phyloP scores from a whole-genome alignment of 192 early-diverging fungal genomes.

The Entomortierella parvispora region DNA sequence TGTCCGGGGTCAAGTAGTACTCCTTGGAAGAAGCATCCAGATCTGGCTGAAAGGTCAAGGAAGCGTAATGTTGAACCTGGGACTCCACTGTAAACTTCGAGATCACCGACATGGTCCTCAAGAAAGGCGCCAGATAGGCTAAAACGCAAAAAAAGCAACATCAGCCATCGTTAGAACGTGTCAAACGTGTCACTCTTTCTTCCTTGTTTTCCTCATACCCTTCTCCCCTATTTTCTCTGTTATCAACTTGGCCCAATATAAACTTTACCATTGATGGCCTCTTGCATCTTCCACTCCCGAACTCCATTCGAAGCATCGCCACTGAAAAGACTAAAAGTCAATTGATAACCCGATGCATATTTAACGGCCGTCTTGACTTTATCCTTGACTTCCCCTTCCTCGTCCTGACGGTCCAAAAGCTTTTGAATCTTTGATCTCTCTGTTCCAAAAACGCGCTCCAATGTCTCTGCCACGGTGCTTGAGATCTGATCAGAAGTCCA shows the following conservation, averaged over 20 bases:
- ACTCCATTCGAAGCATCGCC: constrained; percentile 75
- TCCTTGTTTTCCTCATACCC: not conserved
- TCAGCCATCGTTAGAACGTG: not conserved
- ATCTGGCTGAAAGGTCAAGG: constrained; percentile 75
- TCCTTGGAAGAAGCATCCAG: constrained; percentile 42
- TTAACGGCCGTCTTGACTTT: constrained; percentile 78
- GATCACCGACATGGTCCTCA: constrained; percentile 72
- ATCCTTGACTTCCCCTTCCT: constrained; percentile 50
- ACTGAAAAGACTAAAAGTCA: constrained; percentile 89
- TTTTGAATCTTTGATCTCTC: constrained; percentile 35
- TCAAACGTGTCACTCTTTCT: constrained; percentile 2
- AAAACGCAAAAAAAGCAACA: not conserved
- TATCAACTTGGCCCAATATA: not conserved
- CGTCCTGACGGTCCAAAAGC: constrained; percentile 13
- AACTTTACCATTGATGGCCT: constrained; percentile 66
- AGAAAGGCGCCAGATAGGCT: constrained; percentile 78
- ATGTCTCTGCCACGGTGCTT: constrained; percentile 26
- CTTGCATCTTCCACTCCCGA: constrained; percentile 87
- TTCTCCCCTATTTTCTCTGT: not conserved
- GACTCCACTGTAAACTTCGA: constrained; percentile 83
- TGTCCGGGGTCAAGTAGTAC: constrained; percentile 70
- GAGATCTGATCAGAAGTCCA: constrained; percentile 52
- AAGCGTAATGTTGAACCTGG: constrained; percentile 87
- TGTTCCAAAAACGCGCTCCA: constrained; percentile 33
- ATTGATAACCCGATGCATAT: constrained; percentile 84